These are phyloP conservation scores for Purpureocillium takamizusanense DNA, from an alignment of 2,329 filamentous ascomycete genomes.

Conservation along the genomic window DNA sequence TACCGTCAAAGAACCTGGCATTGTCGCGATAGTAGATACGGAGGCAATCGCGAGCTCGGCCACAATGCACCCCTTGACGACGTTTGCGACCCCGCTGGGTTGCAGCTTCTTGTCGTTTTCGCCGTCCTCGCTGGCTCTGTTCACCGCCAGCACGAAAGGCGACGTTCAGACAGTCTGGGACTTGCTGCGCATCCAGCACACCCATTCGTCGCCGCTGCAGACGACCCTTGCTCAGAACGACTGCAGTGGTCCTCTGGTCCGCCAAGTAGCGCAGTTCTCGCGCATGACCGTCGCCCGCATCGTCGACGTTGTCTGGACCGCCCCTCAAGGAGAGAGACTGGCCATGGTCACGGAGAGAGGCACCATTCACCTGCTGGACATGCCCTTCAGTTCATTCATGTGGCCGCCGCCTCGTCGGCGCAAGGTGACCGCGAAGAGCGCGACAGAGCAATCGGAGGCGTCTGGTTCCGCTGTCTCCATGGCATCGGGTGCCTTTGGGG, in stretches of 20 bases:
- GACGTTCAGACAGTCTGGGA: slow-evolving; percentile 80
- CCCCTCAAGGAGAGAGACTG: slow-evolving; percentile 69
- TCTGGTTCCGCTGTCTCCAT: slow-evolving; percentile 53
- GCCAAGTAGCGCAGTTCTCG: slow-evolving; percentile 80
- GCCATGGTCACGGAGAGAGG: slow-evolving; percentile 89
- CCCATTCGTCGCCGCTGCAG: slow-evolving; percentile 52
- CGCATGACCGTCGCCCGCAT: slow-evolving; percentile 88
- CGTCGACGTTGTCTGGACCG: slow-evolving; percentile 82
- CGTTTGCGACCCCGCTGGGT: slow-evolving; percentile 62
- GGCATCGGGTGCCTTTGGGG: slow-evolving; percentile 61
- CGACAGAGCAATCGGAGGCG: slow-evolving; percentile 38
- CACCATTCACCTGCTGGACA: slow-evolving; percentile 87
- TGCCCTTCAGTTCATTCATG: slow-evolving; percentile 72
- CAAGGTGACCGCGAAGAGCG: slow-evolving; percentile 31
- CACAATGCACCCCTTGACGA: slow-evolving; percentile 55
- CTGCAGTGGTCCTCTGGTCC: slow-evolving; percentile 50
- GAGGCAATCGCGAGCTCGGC: slow-evolving; percentile 45
- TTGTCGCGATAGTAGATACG: slow-evolving; percentile 68
- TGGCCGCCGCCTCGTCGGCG: slow-evolving; percentile 70
- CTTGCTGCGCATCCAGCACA: slow-evolving; percentile 56
- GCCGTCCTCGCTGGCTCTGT: slow-evolving; percentile 61
- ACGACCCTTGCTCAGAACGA: slow-evolving; percentile 33
- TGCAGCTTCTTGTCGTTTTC: slow-evolving; percentile 77
- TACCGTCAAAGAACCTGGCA: slow-evolving; percentile 55
- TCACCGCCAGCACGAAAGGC: slow-evolving; percentile 76